Evolutionary conservation across 257 asterid genomes (phyloP).

Genomic region (Solanum habrochaites): DNA sequence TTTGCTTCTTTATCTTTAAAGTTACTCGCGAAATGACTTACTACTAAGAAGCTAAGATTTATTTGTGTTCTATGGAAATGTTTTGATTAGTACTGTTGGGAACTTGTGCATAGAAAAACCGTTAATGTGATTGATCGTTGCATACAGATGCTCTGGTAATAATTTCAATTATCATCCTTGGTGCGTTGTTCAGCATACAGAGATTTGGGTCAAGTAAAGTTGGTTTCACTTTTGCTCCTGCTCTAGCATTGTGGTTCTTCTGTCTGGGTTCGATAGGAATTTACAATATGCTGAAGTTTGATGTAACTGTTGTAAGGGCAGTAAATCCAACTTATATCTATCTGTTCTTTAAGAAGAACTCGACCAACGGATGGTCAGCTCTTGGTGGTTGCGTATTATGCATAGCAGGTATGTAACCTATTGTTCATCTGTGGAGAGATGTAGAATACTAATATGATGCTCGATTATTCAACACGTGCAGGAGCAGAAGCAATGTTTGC

Average conservation of each 20-base stretch:
- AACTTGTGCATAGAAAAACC: background rate
- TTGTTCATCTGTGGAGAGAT: background rate
- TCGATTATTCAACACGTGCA: constrained; percentile 7
- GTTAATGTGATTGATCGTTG: background rate
- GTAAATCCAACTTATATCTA: constrained; percentile 76
- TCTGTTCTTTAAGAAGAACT: constrained; percentile 65
- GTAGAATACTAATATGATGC: background rate
- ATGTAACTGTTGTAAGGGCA: constrained; percentile 58
- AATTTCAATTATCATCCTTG: constrained; percentile 68
- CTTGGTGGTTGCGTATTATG: constrained; percentile 99
- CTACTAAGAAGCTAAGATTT: background rate
- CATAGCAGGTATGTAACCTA: constrained; percentile 62
- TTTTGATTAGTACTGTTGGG: background rate
- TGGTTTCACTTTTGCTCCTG: constrained; percentile 86
- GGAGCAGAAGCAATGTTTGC: constrained; percentile 99
- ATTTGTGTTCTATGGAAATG: background rate
- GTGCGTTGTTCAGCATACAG: constrained; percentile 81
- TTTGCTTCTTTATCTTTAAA: background rate
- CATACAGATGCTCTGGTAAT: constrained; percentile 77
- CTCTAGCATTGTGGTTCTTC: constrained; percentile 87
- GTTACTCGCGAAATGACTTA: background rate
- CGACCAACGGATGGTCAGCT: constrained; percentile 71
- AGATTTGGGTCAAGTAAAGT: constrained; percentile 81
- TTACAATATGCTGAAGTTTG: constrained; percentile 65
- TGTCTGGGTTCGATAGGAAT: constrained; percentile 76